Conservation (phyloP, 1,284 basidiomycete genomes). For the Dichomitus squalens region DNA sequence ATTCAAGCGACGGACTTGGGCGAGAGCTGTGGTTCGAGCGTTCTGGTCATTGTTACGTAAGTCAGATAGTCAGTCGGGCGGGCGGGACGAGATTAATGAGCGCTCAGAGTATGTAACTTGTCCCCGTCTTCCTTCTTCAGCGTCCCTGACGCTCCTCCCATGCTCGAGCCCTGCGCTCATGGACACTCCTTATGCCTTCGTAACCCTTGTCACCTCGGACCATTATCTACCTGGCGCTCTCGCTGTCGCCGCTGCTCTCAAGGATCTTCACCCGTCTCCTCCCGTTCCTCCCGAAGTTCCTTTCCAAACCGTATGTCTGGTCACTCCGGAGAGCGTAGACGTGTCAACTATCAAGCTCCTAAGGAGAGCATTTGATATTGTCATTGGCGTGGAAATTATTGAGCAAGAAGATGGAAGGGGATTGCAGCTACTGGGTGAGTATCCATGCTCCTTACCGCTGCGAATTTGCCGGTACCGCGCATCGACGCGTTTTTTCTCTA, state of each 20-base stretch:
- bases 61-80: conserved; percentile 13
- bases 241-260: conserved; percentile 81
- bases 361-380: conserved; percentile 79
- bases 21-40: too few species aligned
- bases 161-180: conserved; percentile 41
- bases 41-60: conserved; percentile 25
- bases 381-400: conserved; percentile 91
- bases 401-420: conserved; percentile 62
- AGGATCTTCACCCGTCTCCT: conserved; percentile 70
- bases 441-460: neutral
- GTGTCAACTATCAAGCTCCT: conserved; percentile 85
- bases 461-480: neutral
- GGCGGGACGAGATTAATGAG: conserved; percentile 20
- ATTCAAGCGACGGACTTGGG: too few species aligned
- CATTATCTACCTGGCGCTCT: conserved; percentile 93
- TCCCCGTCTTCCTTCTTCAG: conserved; percentile 21
- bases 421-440: conserved; percentile 82
- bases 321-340: conserved; percentile 91
- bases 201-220: conserved; percentile 89
- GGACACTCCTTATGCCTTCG: conserved; percentile 77
- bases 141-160: conserved; percentile 30
- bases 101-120: conserved; percentile 14
- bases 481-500: neutral
- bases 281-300: conserved; percentile 57
- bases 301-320: conserved; percentile 90